Base-by-base conservation (phyloP, 495 filamentous ascomycete genomes). In the Podospora tetraspora region DNA sequence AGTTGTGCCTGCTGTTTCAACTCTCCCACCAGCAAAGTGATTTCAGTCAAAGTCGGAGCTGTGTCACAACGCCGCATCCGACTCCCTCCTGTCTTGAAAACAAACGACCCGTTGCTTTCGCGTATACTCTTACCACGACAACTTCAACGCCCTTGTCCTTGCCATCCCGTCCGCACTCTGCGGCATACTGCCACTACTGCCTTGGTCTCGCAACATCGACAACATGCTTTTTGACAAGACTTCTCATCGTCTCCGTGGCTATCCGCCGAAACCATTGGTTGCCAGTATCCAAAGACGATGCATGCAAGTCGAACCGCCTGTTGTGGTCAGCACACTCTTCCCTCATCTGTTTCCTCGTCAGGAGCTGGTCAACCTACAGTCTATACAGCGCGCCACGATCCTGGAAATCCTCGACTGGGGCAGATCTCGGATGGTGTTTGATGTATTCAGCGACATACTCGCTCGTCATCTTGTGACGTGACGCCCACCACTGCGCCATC, bases 401-500 rank as follows among this genome's bases (percentile, higher is more conserved):
- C 4, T 43, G 4, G 37, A 43, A 43, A 43, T 43, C 37, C 16
- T 43, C 37, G 5, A 19, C 37, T 7, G 37, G 37, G 3, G 16
- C 37, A 4, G 37, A 43, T 43, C 13, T 19, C 37, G 4, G 3
- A 5, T 43, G 6, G 37, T 43, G 37, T 16, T 7, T 43, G 16
- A 43, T 43, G 37, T 19, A 43, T 7, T 43, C 37, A 16, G 13
- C 37, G 19, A 43, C 2, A 43, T 43, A 43, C 0, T 6, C 16
- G 5, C 16, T 16, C 37, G 4, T 43, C 37, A 43, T 43, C 37
- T 43, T 19, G 37, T 72, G 62, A 11, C 66, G 43, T 29, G 19
- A 10, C 1, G 57, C 60, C 24, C 79, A 68, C 72, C 78, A 81
- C 9, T 74, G 74, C 25, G 68, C 78, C 3, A 79, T 70, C 68